Evolutionary conservation across 345 rosid genomes (phyloP), one percentile per base, ranked within the genome.

Genomic region (Rubroshorea leprosula): DNA sequence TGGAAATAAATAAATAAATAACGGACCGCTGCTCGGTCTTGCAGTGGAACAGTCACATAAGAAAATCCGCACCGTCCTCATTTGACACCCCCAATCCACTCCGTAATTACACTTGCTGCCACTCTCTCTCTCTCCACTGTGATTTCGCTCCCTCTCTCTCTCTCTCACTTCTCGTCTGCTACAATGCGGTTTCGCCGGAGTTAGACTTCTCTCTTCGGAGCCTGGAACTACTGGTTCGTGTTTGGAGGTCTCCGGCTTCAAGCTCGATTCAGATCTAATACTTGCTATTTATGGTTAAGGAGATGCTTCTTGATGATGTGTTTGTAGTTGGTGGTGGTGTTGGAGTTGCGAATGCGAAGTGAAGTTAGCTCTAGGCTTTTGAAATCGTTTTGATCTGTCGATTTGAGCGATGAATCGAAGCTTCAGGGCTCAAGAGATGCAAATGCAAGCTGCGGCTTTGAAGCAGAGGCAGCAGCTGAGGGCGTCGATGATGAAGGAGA

Each of bases 401-500:
- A 56, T 68, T 65, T 26, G 61, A 57, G 72, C 35, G 18, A 90
- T 87, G 99, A 93, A 89, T 81, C 92, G 99, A 48, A 85, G 97
- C 76, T 87, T 87, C 79, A 90, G 96, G 86, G 70, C 79, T 41
- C 81, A 82, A 60, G 95, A 93, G 48, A 73, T 80, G 70, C 80
- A 77, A 64, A 83, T 87, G 88, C 84, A 83, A 64, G 84, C 79
- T 23, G 76, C 90, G 54, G 83, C 78, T 54, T 75, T 72, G 78
- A 85, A 82, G 66, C 97, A 85, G 74, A 77, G 91, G 72, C 84
- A 80, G 55, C 95, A 87, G 24, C 79, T 87, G 53, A 75, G 86
- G 61, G 90, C 90, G 58, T 83, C 90, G 58, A 68, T 90, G 84
- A 68, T 78, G 90, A 87, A 81, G 72, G 95, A 87, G 66, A 90